Evolutionary conservation across 179 eudicot genomes (phyloP).

Genomic region (Nepenthes alata): DNA sequence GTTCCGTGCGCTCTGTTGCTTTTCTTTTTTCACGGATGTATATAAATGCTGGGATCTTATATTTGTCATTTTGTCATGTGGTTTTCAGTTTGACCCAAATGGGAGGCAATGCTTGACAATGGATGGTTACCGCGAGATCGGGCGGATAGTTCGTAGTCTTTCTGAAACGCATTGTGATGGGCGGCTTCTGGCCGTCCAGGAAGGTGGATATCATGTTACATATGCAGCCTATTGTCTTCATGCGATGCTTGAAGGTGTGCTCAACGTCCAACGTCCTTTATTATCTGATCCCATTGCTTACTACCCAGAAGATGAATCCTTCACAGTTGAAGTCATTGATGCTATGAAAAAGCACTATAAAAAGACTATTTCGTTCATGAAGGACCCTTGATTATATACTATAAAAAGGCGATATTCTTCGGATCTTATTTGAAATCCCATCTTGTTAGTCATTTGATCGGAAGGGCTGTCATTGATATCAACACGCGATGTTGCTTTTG

Average conservation of each 20-base stretch:
- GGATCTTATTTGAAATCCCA: background rate
- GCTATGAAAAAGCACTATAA: constrained; percentile 42
- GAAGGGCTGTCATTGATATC: too few relatives aligned
- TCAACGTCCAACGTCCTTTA: constrained; percentile 35
- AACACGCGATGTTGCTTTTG: too few relatives aligned
- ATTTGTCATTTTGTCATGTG: background rate
- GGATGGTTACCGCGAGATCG: constrained; percentile 73
- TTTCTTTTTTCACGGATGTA: background rate
- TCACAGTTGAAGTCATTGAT: constrained; percentile 27
- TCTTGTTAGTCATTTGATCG: too few relatives aligned
- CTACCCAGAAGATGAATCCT: constrained; percentile 70
- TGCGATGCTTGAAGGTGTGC: constrained; percentile 76
- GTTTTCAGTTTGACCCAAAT: constrained; percentile 78
- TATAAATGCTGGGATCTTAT: background rate
- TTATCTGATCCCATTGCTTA: constrained; percentile 67
- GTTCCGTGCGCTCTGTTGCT: too few relatives aligned
- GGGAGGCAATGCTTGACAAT: constrained; percentile 95
- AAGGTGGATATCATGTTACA: constrained; percentile 89
- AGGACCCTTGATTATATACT: constrained; percentile 16
- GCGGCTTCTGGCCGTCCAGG: constrained; percentile 71
- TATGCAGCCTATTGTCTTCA: constrained; percentile 94
- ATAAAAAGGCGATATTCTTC: background rate
- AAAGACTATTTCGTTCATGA: constrained; percentile 33
- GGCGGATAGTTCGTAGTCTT: constrained; percentile 35
- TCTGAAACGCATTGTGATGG: constrained; percentile 54